These are phyloP conservation scores for Phytopythium helicoides DNA, from an alignment of 352 stramenopile genomes.

Conservation along the genomic window DNA sequence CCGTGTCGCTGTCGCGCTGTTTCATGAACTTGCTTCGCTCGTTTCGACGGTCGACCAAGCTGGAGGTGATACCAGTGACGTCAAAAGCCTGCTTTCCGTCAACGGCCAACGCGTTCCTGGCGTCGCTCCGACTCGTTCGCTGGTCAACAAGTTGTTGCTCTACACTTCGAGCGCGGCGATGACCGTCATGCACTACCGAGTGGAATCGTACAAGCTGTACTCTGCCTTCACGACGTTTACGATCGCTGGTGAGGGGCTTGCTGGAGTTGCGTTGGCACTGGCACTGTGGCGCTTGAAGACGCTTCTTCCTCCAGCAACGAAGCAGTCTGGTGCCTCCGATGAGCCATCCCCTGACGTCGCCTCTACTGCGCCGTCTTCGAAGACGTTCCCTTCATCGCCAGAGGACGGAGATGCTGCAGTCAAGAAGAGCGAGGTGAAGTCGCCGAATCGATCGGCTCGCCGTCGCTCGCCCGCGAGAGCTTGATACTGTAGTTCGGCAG, in stretches of 20 bases:
- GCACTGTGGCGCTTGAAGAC: neutral
- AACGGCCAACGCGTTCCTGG: too few relatives aligned
- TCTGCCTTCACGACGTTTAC: conserved; percentile 2
- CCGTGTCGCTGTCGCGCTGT: neutral
- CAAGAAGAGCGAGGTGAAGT: neutral
- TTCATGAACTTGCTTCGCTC: neutral
- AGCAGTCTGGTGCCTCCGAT: too few relatives aligned
- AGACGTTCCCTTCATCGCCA: neutral
- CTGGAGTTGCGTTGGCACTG: neutral
- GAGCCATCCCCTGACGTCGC: neutral
- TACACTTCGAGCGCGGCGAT: conserved; percentile 5
- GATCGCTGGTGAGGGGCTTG: conserved; percentile 3
- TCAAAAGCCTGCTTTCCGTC: neutral
- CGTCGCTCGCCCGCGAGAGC: too few relatives aligned
- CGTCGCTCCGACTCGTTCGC: neutral
- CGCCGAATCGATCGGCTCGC: neutral
- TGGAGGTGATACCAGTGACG: neutral
- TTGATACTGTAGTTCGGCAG: too few relatives aligned
- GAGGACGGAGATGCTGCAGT: neutral
- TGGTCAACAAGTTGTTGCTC: neutral
- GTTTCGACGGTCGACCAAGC: neutral
- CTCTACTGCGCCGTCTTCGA: neutral
- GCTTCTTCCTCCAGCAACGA: neutral
- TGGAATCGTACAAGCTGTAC: conserved; percentile 4
- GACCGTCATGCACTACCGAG: conserved; percentile 5